Base-by-base conservation (phyloP, 768 basidiomycete species). In the Tulasnella sp. region DNA sequence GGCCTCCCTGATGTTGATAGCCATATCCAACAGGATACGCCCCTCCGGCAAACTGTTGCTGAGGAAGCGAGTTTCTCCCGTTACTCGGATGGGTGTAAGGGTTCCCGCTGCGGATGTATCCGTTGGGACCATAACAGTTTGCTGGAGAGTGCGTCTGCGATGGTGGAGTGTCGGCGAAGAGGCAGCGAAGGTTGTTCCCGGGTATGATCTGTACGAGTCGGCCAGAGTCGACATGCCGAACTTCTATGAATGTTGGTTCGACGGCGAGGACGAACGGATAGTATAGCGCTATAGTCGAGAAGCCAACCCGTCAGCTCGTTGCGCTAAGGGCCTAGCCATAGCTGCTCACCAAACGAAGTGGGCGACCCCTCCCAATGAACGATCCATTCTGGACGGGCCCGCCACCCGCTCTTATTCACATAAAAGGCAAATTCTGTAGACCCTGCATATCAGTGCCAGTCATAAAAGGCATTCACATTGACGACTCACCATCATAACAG, bases 351-450 rank as follows among this genome's bases (percentile, higher is more conserved):
- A 67, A 99, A 98, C 38, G 87, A 85, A 4, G 90, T 89, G 0
- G 96, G 96, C 45, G 76, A 77, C 8, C 96, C 96, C 71, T 98
- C 94, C 96, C 96, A 99, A 63, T 88, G 79, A 12, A 98, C 89
- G 79, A 93, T 89, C 76, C 97, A 98, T 59, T 90, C 84, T 63
- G 81, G 85, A 53, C 89, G 76, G 50, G 93, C 90, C 62, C 92
- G 77, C 75, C 91, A 87, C 2, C 96, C 96, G 62, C 84, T 93
- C 75, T 89, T 91, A 72, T 98, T 94, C 64, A 99, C 92, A 70
- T 97, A 98, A 69, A 99, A 98, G 0, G 96, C 96, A 69, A 97
- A 99, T 73, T 98, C 96, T 96, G 41, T n/a, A 60, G n/a, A 60
- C 63, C 46, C 41, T 30, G 69, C n/a, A 11, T 27, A 52, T 24